Evolutionary conservation across 164 flowering plant species (phyloP), one percentile per base, ranked within the genome.

Genomic region (Tinospora cordifolia): DNA sequence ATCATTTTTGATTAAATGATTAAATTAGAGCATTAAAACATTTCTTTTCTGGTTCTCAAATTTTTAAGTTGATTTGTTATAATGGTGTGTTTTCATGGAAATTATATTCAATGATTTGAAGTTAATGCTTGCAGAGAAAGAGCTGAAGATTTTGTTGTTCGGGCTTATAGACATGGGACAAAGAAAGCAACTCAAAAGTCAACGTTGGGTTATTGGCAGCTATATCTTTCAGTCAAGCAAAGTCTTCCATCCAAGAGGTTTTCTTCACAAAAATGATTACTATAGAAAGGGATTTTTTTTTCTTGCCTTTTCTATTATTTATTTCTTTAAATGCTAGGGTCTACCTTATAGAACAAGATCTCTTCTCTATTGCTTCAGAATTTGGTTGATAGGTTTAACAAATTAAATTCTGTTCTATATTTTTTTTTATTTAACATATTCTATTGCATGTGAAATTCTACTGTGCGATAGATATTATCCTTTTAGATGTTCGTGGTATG

Each of bases 181-280:
- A 89, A 91, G 72, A 93, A 87, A 77, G 96, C 92, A 47, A 82
- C 84, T 72, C 92, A 87, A 72, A 93, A 93, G 72, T 87, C 98
- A 74, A 93, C 94, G 63, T 77, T 88, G 78, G 83, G 75, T 70
- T 91, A 82, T 73, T 93, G 98, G 97, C 79, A 74, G 75, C 84
- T 84, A 10, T 93, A 91, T 79, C 86, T 91, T 39, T 86, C 90
- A 70, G 90, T 91, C 69, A 93, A 87, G 81, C 91, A 87, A 78
- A 85, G 82, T 73, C 86, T 93, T 62, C 93, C 93, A 70, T 81
- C 86, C n/a, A 87, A 86, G 89, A 87, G 77, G 75, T 81, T 71
- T 22, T 73, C 71, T 66, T 44, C 15, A 14, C 63, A 6, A 11
- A n/a, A 63, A 12, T 21, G 40, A 54, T 57, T 12, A 10, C 1